Conservation (phyloP, 345 rosid genomes). For the Gossypioides kirkii region DNA sequence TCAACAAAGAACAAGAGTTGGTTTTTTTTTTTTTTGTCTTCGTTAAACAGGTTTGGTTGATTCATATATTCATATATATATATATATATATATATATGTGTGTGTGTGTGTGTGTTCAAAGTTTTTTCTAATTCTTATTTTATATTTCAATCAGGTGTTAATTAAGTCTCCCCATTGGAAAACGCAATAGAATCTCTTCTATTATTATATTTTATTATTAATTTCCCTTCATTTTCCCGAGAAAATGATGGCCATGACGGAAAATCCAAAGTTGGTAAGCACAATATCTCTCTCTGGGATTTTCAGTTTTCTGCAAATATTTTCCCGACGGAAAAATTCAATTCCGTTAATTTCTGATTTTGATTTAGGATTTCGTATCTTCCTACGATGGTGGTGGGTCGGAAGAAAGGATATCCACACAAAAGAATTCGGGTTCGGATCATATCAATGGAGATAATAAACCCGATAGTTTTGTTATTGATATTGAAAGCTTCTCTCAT, state of each 20-base stretch:
- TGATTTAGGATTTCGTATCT: no score
- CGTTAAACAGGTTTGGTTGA: background rate
- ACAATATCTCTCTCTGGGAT: constrained; percentile 13
- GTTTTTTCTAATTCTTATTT: background rate
- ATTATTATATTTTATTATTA: background rate
- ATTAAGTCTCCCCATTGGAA: constrained; percentile 14
- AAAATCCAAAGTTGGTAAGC: constrained; percentile 51
- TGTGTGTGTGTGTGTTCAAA: no score
- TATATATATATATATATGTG: no score
- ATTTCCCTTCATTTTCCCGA: constrained; percentile 11
- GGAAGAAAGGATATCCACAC: constrained; percentile 5
- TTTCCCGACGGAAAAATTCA: background rate
- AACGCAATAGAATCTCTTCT: constrained; percentile 19
- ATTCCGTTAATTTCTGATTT: no score
- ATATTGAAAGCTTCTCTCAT: constrained; percentile 16
- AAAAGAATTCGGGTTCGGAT: constrained; percentile 14
- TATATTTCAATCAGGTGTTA: constrained; percentile 20
- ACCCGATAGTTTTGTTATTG: constrained; percentile 16
- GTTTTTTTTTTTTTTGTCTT: background rate
- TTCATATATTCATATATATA: background rate
- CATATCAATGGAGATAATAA: constrained; percentile 15
- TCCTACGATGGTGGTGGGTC: no score
- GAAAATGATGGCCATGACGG: constrained; percentile 44
- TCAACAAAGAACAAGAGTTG: background rate
- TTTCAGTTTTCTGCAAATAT: background rate